Conservation (phyloP, 1,139 yeast genomes). For the Yamadazyma siamensis region DNA sequence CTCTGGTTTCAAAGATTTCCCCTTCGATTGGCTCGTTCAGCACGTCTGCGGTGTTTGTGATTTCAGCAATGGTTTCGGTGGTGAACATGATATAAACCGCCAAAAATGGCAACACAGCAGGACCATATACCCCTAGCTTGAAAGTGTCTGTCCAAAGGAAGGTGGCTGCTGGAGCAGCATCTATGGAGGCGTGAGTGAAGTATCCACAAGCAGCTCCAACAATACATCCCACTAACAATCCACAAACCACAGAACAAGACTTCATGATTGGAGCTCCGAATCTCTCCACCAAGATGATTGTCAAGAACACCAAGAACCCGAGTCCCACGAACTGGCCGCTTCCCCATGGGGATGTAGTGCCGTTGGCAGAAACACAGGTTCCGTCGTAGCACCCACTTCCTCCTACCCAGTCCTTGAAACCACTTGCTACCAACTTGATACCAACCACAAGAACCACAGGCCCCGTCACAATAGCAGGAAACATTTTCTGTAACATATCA, state of each 20-base stretch:
- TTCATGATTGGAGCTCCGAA: slow-evolving; percentile 96
- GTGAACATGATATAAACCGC: slow-evolving; percentile 77
- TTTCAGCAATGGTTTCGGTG: slow-evolving; percentile 93
- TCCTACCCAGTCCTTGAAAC: slow-evolving; percentile 84
- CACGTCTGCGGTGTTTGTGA: slow-evolving; percentile 90
- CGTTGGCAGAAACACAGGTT: slow-evolving; percentile 14
- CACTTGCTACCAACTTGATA: slow-evolving; percentile 59
- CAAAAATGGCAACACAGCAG: slow-evolving; percentile 76
- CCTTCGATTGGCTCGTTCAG: slow-evolving; percentile 83
- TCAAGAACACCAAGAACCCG: slow-evolving; percentile 74
- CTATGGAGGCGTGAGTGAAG: slow-evolving; percentile 53
- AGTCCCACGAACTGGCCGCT: slow-evolving; percentile 81
- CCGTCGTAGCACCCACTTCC: slow-evolving; percentile 67
- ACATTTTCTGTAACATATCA: slow-evolving; percentile 59
- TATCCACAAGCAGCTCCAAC: slow-evolving; percentile 91
- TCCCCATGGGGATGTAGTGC: slow-evolving; percentile 62
- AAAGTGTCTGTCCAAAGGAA: slow-evolving; percentile 88
- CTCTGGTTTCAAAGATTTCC: slow-evolving; percentile 70
- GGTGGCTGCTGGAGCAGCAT: slow-evolving; percentile 76
- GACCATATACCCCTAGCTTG: slow-evolving; percentile 71
- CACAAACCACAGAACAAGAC: slow-evolving; percentile 85
- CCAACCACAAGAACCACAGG: slow-evolving; percentile 88
- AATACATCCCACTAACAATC: slow-evolving; percentile 81
- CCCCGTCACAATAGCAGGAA: slow-evolving; percentile 90
- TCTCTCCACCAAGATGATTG: slow-evolving; percentile 72